Conservation (phyloP, 1,284 basidiomycete species). For the Limonomyces culmigenus region DNA sequence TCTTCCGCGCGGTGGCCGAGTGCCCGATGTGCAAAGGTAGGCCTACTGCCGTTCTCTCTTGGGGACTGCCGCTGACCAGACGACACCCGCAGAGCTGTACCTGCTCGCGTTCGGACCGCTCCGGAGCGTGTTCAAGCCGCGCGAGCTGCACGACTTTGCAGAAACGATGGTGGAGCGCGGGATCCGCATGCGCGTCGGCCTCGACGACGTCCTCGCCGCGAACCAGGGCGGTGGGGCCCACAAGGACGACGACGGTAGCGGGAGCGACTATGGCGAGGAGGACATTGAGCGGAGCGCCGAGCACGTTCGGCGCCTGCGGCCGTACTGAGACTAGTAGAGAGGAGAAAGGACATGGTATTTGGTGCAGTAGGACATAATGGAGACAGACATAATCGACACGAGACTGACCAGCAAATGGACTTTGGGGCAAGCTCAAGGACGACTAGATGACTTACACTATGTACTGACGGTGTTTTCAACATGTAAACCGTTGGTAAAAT, state of each 20-base stretch:
- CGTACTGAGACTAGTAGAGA: no score
- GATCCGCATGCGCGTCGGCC: slow-evolving; percentile 47
- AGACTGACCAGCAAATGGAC: no score
- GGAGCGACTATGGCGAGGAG: slow-evolving; percentile 21
- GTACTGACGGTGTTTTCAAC: no score
- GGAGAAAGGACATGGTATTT: no score
- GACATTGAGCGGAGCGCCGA: slow-evolving; percentile 43
- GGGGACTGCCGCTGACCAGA: slow-evolving; percentile 5
- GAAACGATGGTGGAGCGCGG: slow-evolving; percentile 77
- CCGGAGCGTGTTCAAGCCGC: slow-evolving; percentile 43
- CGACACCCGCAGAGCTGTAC: slow-evolving; percentile 52
- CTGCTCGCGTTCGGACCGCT: slow-evolving; percentile 70
- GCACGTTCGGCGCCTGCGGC: slow-evolving; percentile 45
- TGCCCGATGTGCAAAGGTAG: slow-evolving; percentile 70
- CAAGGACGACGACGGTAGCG: slow-evolving; percentile 13
- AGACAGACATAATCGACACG: no score
- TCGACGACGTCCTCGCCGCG: slow-evolving; percentile 33
- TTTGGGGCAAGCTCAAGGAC: no score
- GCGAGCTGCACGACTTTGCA: slow-evolving; percentile 53
- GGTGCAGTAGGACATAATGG: no score
- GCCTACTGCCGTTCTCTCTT: slow-evolving; percentile 6
- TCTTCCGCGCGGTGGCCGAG: slow-evolving; percentile 70
- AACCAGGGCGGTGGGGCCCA: slow-evolving; percentile 22
- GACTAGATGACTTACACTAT: no score
- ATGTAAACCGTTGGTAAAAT: no score